Evolutionary conservation across 768 basidiomycete genomes (phyloP).

Genomic region (Hortiboletus flavorubellus): DNA sequence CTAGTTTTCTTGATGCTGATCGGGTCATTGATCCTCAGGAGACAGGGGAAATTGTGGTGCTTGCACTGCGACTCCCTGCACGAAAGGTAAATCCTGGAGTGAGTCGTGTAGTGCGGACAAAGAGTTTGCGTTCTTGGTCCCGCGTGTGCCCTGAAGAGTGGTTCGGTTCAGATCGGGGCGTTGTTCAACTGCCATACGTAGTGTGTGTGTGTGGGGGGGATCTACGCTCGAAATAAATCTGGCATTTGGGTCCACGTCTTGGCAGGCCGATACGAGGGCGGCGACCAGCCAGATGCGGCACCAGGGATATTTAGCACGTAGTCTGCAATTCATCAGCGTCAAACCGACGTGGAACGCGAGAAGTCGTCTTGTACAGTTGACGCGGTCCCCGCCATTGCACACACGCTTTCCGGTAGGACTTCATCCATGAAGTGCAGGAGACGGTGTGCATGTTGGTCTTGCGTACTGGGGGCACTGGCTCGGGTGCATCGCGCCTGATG

Average conservation of each 20-base stretch:
- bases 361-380: constrained; percentile 34
- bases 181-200: too few relatives aligned
- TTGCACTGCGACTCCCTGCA: too few relatives aligned
- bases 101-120: too few relatives aligned
- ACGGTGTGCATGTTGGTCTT: constrained; percentile 66
- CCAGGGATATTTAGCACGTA: constrained; percentile 76
- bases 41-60: constrained; percentile 68
- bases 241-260: constrained; percentile 67
- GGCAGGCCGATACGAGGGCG: constrained; percentile 37
- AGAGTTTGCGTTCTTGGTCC: constrained; percentile 47
- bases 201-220: too few relatives aligned
- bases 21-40: not conserved
- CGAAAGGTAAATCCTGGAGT: too few relatives aligned
- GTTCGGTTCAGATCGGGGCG: too few relatives aligned
- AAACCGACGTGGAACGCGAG: constrained; percentile 73
- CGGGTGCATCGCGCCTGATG: constrained; percentile 55
- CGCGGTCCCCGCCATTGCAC: constrained; percentile 23
- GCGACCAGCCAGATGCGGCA: not conserved
- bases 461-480: constrained; percentile 35
- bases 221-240: constrained; percentile 55
- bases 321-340: constrained; percentile 60
- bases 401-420: constrained; percentile 77
- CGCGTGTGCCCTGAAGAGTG: too few relatives aligned
- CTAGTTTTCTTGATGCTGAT: too few relatives aligned
- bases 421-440: constrained; percentile 72